Conservation (phyloP, 1,284 basidiomycete genomes). For the Heterobasidion occidentale region DNA sequence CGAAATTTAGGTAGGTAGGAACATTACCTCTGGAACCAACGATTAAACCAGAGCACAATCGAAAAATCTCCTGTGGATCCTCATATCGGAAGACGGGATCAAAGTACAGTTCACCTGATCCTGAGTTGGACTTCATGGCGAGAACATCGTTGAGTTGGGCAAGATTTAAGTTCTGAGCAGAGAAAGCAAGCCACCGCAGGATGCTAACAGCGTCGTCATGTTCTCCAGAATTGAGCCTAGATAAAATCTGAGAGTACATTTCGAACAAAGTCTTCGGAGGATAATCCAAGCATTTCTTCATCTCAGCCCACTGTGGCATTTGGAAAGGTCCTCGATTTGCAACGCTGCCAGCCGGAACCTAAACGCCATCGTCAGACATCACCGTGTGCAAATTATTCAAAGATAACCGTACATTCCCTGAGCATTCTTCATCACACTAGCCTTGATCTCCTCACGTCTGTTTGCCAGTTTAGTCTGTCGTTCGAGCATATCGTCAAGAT, state of each 20-base stretch:
- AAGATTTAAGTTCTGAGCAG: neutral
- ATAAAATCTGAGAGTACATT: neutral
- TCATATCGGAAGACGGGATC: too few species aligned
- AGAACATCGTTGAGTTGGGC: neutral
- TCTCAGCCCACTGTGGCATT: too few species aligned
- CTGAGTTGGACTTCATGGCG: neutral
- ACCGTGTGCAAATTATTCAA: too few species aligned
- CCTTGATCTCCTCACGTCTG: neutral
- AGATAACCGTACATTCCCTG: neutral
- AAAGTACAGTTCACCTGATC: too few species aligned
- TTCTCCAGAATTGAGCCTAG: neutral
- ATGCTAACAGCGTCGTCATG: neutral
- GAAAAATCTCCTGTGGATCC: too few species aligned
- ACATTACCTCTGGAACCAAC: too few species aligned
- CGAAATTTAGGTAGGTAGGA: too few species aligned
- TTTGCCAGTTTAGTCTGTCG: neutral
- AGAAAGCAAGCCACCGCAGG: neutral
- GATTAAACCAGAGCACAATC: too few species aligned
- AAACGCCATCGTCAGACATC: too few species aligned
- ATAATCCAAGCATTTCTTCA: neutral
- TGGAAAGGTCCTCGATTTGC: too few species aligned
- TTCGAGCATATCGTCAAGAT: neutral
- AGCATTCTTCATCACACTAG: neutral
- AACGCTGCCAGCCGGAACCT: too few species aligned
- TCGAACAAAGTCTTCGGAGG: neutral